These are phyloP conservation scores for Letharia lupina DNA, from an alignment of 495 filamentous ascomycete species.

Conservation along the genomic window DNA sequence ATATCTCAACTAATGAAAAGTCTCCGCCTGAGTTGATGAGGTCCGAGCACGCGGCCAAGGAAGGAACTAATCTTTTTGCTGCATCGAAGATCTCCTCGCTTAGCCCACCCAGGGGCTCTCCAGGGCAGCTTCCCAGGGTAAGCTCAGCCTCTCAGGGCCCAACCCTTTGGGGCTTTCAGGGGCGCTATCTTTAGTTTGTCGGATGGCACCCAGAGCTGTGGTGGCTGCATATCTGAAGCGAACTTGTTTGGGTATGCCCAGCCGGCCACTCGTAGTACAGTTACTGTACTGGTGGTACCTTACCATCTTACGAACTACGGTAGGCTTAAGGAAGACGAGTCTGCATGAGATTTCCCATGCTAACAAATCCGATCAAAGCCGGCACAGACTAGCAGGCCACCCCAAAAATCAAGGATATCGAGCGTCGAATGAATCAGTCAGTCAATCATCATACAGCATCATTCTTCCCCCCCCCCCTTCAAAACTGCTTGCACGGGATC, in stretches of 20 bases:
- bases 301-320: not conserved
- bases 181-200: too few relatives aligned
- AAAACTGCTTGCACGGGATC: not conserved
- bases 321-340: not conserved
- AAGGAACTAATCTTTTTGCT: not conserved
- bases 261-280: not conserved
- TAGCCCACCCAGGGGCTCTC: not conserved
- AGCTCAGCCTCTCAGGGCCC: too few relatives aligned
- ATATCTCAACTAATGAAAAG: conserved; percentile 15
- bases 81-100: conserved; percentile 14
- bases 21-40: conserved; percentile 9
- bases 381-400: not conserved
- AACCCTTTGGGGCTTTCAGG: too few relatives aligned
- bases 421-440: too few relatives aligned
- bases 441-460: too few relatives aligned
- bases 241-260: not conserved
- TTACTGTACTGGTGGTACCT: not conserved
- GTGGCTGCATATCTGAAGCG: too few relatives aligned
- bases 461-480: not conserved
- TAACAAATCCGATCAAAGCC: not conserved
- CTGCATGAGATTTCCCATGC: not conserved
- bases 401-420: not conserved
- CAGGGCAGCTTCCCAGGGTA: not conserved
- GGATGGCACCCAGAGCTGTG: too few relatives aligned
- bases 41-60: conserved; percentile 10